Evolutionary conservation across 257 asterid species (phyloP), one percentile per base, ranked within the genome.

Genomic region (Handroanthus guayacan): DNA sequence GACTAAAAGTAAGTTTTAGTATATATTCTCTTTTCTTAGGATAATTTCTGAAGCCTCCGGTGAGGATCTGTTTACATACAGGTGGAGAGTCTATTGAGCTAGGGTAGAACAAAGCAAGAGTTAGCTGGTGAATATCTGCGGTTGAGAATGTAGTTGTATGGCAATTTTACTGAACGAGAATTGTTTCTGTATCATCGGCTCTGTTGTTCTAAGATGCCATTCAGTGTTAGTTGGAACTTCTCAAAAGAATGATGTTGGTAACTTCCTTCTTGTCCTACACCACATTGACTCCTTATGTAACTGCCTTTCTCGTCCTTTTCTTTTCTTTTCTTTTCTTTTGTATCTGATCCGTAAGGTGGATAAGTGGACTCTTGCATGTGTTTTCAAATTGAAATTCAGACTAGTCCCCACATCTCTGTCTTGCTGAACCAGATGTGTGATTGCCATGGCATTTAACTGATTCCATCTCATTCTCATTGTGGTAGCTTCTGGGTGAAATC

Each of bases 371-470:
- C 45, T 68, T 25, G 31, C 25, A 68, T 62, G 12, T 14, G 62
- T 48, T 48, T 31, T 38, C 39, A 54, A 52, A 70, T 39, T 39
- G 48, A 37, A 54, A 70, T 38, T 55, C 48, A 34, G 55, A 14
- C 54, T 48, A 17, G 37, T 48, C 63, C 50, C 25, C 70, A 55
- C 67, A 38, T 20, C 6, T 50, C 25, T 36, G 11, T 78, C 54
- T 57, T 58, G 54, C 41, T 56, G 34, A 56, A 51, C 75, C 47
- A 67, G 75, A 71, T 25, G 18, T 20, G 61, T 78, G 61, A 61
- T 78, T n/a, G 3, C 78, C 74, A 4, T 67, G 69, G 12, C 67
- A 77, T 36, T 43, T 44, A 54, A 41, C 17, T 67, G 34, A 37
- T 41, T 34, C 37, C 7, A 73, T 67, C 61, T 9, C 47, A 31